These are phyloP conservation scores for Tuctoria greenei DNA, from an alignment of 176 grass and related monocot genomes.

Conservation along the genomic window DNA sequence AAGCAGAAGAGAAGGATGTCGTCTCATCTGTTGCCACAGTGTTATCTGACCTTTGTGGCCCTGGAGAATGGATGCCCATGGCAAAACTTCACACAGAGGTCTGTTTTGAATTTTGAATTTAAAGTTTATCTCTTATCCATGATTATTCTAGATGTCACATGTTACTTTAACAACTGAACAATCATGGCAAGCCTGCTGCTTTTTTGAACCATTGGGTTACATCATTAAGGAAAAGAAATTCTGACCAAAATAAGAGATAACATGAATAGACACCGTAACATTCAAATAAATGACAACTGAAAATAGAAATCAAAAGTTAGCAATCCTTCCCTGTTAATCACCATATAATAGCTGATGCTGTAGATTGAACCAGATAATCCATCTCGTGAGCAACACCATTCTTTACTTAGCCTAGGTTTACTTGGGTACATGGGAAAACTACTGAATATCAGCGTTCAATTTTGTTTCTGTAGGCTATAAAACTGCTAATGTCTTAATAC, in stretches of 20 bases:
- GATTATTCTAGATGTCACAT: conserved; percentile 13
- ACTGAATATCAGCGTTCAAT: not conserved
- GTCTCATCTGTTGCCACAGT: conserved; percentile 87
- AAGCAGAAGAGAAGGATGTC: conserved; percentile 86
- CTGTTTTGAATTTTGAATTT: conserved; percentile 32
- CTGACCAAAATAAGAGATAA: not conserved
- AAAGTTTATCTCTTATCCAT: not conserved
- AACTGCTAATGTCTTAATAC: conserved; percentile 17
- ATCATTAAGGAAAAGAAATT: not conserved
- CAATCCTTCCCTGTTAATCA: conserved; percentile 4
- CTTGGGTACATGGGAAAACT: not conserved
- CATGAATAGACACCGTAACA: not conserved
- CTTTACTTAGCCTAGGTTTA: not conserved
- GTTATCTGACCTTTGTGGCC: conserved; percentile 83
- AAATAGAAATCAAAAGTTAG: conserved; percentile 17
- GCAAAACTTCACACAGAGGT: conserved; percentile 87
- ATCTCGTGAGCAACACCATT: not conserved
- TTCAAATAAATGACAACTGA: not conserved
- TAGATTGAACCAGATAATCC: conserved; percentile 1
- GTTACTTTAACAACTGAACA: not conserved
- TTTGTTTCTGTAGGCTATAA: not conserved
- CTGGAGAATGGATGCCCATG: conserved; percentile 90
- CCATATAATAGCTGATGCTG: not conserved
- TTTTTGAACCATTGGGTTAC: not conserved
- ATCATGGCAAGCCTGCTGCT: not conserved